Evolutionary conservation across 805 yeast genomes (phyloP).

Genomic region (Kuraishia floccosa): DNA sequence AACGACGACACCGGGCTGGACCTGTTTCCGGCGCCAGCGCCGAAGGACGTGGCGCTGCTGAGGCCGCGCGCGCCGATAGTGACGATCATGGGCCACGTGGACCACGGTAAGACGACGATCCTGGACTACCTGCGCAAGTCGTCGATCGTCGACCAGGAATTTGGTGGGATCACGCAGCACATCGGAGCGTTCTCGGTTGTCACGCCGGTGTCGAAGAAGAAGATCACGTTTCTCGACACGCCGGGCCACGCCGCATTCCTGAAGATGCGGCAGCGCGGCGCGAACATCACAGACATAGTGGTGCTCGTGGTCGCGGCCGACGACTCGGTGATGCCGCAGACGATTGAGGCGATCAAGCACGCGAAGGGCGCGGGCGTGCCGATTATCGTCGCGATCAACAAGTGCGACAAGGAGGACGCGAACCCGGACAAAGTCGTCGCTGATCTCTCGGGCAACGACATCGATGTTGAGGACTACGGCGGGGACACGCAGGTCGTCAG

Average conservation of each 20-base stretch:
- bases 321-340: slow-evolving; percentile 97
- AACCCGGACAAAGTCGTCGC: slow-evolving; percentile 66
- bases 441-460: slow-evolving; percentile 66
- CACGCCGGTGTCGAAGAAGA: slow-evolving; percentile 64
- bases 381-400: slow-evolving; percentile 84
- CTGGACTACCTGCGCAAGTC: slow-evolving; percentile 80
- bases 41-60: slow-evolving; percentile 18
- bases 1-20: slow-evolving; percentile 51
- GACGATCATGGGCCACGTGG: slow-evolving; percentile 98
- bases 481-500: slow-evolving; percentile 88
- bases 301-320: slow-evolving; percentile 93
- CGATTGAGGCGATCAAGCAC: slow-evolving; percentile 90
- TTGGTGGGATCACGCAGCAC: slow-evolving; percentile 96
- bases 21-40: slow-evolving; percentile 46
- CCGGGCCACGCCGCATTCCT: slow-evolving; percentile 98
- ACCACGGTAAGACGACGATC: slow-evolving; percentile 95
- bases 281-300: slow-evolving; percentile 85
- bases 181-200: slow-evolving; percentile 91
- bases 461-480: slow-evolving; percentile 86
- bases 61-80: slow-evolving; percentile 85
- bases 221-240: slow-evolving; percentile 86
- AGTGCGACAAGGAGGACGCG: slow-evolving; percentile 74
- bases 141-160: slow-evolving; percentile 72
- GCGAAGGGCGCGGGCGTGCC: slow-evolving; percentile 76
- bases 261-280: slow-evolving; percentile 95